phyloP scores from a whole-genome alignment of 306 rosid species.

The Sicyos baderoa region DNA sequence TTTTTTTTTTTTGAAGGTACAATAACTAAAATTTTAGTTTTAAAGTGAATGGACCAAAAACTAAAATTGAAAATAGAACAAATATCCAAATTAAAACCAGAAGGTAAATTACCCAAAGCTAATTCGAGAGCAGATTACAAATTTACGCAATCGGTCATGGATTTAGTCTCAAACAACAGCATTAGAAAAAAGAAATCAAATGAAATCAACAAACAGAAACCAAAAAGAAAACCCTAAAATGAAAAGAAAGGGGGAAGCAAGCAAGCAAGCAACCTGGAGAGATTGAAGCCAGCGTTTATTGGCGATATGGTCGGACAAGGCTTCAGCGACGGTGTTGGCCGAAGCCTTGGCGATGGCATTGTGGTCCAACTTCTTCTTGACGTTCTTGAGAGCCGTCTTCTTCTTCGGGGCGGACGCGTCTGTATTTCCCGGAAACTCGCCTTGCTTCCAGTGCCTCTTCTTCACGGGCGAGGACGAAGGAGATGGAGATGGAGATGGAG shows the following conservation, averaged over 20 bases:
- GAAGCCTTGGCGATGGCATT: conserved; percentile 69
- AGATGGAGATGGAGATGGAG: neutral
- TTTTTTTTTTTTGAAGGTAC: too few species aligned
- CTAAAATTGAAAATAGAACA: too few species aligned
- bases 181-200: neutral
- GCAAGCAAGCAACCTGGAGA: conserved; percentile 48
- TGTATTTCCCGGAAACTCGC: conserved; percentile 63
- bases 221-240: neutral
- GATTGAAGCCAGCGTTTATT: conserved; percentile 94
- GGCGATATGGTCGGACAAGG: conserved; percentile 50
- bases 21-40: too few species aligned
- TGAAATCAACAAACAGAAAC: too few species aligned
- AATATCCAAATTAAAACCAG: too few species aligned
- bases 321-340: conserved; percentile 87
- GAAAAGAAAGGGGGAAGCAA: conserved; percentile 14
- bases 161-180: neutral
- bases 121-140: neutral
- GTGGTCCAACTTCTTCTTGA: conserved; percentile 70
- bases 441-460: conserved; percentile 77
- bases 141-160: neutral
- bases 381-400: conserved; percentile 53
- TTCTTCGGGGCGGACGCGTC: conserved; percentile 38
- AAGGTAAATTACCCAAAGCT: too few species aligned
- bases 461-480: conserved; percentile 35
- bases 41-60: too few species aligned